Evolutionary conservation across 2,329 filamentous ascomycete species (phyloP), one percentile per base, ranked within the genome.

Genomic region (Exserohilum turcica): DNA sequence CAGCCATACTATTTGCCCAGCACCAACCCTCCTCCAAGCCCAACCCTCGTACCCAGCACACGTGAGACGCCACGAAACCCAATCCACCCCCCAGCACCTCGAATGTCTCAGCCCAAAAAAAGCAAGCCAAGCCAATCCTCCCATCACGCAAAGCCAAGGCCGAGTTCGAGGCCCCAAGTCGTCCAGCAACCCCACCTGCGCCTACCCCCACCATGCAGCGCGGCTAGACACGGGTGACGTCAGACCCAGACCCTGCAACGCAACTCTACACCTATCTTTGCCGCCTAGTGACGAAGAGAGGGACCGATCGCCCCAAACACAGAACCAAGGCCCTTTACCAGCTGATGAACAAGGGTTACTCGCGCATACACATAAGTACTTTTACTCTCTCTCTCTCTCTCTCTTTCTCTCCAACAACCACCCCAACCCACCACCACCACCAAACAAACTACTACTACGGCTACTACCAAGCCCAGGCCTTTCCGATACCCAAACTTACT

Each of bases 141-240:
- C 4, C 21, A 24, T 5, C 7, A 4, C 18, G 21, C 6, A 38
- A 38, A 21, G 8, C 31, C 19, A 13, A 38, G 16, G 18, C 19
- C 9, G 18, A 12, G 36, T 6, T 21, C 12, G 18, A 27, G 24
- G 27, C 27, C 3, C 37, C 37, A n/a, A 27, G 37, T 40, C 24
- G 37, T 27, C 4, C n/a, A 40, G 13, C 37, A 35, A 44, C 42
- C 42, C 42, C 42, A 35, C 45, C 36, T 38, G 32, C 37, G 35
- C 21, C 40, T 28, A 44, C 49, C 50, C 50, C 50, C 50, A 53
- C 50, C 36, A 32, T 24, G 5, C 15, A 15, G 18, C 29, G 45
- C 49, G 43, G 60, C 56, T 57, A 63, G 50, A 40, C 29, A 47
- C 58, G 60, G 58, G 42, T 65, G 63, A 65, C 61, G 63, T 65